Percentiles rank a stretch among this genome's conserved stretches.
These are phyloP conservation scores for Microbotryum scabiosae DNA, from an alignment of 1,284 basidiomycete genomes.

Conservation along the genomic window DNA sequence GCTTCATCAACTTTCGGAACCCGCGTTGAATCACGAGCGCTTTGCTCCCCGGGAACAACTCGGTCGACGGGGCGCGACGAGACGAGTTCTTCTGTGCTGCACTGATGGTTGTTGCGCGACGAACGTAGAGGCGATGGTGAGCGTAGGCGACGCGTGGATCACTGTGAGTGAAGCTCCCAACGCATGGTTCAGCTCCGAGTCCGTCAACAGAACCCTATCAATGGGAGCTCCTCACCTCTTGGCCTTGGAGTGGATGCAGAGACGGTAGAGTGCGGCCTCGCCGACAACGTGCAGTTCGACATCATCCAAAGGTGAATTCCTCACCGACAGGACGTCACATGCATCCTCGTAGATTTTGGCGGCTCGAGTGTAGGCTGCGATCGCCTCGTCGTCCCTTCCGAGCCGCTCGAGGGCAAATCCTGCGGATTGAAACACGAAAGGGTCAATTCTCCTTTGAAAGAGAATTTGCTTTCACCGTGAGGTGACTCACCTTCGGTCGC, in stretches of 20 bases:
- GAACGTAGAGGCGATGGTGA: slow-evolving; percentile 7
- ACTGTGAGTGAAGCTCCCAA: not conserved
- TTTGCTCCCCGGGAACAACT: not conserved
- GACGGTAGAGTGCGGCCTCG: slow-evolving; percentile 11
- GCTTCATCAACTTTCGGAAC: slow-evolving; percentile 8
- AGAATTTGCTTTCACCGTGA: no score
- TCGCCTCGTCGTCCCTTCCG: not conserved
- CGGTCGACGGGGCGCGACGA: no score
- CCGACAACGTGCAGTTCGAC: slow-evolving; percentile 17
- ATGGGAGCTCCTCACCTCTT: not conserved
- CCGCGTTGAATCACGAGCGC: not conserved
- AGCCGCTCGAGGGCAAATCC: slow-evolving; percentile 10
- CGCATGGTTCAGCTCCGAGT: not conserved
- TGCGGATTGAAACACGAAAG: no score
- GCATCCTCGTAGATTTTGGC: slow-evolving; percentile 9
- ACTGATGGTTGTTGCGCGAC: no score
- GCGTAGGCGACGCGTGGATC: not conserved
- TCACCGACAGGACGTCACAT: not conserved
- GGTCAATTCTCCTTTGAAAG: no score
- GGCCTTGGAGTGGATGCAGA: not conserved
- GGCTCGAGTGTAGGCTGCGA: slow-evolving; percentile 4
- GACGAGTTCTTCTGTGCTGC: no score
- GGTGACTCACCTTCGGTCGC: slow-evolving; percentile 19
- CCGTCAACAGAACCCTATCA: not conserved
- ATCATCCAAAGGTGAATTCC: slow-evolving; percentile 3